These are phyloP conservation scores for Elongisporangium prolatum DNA, from an alignment of 352 stramenopile genomes.

Conservation along the genomic window DNA sequence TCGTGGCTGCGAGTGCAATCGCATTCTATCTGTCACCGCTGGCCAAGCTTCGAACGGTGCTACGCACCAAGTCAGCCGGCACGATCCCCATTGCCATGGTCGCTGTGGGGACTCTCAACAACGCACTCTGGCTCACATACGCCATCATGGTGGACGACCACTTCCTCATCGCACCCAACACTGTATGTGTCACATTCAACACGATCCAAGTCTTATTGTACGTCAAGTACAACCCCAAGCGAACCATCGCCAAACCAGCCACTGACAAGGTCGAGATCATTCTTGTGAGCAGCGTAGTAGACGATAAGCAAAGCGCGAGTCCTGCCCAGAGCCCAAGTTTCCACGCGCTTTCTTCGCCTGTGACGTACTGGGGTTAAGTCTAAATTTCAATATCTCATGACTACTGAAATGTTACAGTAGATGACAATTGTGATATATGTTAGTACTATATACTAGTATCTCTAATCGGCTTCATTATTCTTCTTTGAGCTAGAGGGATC, in stretches of 20 bases:
- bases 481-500: no score
- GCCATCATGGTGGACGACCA: conserved; percentile 21
- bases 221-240: conserved; percentile 20
- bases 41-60: conserved; percentile 20
- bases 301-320: no score
- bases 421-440: no score
- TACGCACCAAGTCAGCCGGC: conserved; percentile 16
- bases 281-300: no score
- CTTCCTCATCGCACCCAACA: conserved; percentile 26
- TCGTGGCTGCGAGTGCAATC: conserved; percentile 16
- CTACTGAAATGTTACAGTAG: no score
- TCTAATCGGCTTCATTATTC: no score
- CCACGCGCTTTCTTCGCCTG: no score
- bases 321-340: no score
- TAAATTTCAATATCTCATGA: background rate
- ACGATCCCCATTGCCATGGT: conserved; percentile 24
- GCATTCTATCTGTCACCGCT: conserved; percentile 21
- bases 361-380: no score
- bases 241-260: no score
- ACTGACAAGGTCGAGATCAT: no score
- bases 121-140: conserved; percentile 29
- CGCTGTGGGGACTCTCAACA: conserved; percentile 15
- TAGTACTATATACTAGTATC: no score
- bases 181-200: conserved; percentile 26
- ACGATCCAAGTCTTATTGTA: conserved; percentile 17